phyloP scores from a whole-genome alignment of 371 early-diverging fungal genomes.

The Circinella minor region DNA sequence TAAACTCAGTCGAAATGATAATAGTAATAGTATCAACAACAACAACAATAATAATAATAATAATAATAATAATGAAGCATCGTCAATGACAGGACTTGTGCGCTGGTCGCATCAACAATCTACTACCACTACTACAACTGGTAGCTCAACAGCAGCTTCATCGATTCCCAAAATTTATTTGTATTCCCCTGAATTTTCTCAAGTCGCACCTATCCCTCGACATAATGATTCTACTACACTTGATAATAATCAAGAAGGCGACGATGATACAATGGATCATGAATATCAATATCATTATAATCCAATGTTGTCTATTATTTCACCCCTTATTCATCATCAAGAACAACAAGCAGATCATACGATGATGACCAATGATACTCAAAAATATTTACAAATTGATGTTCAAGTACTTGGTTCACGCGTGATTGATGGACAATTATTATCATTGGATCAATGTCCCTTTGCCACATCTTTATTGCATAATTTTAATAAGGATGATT shows the following conservation, averaged over 20 bases:
- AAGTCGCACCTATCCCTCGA: constrained; percentile 30
- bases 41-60: constrained; percentile 5
- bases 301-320: constrained; percentile 32
- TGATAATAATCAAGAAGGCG: neutral
- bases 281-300: neutral
- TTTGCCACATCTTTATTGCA: constrained; percentile 23
- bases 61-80: constrained; percentile 10
- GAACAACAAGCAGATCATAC: neutral
- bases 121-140: neutral
- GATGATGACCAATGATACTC: constrained; percentile 12
- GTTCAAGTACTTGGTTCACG: constrained; percentile 48
- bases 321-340: constrained; percentile 26
- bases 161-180: constrained; percentile 36
- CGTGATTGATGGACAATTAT: constrained; percentile 36
- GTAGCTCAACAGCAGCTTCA: neutral
- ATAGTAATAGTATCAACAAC: neutral
- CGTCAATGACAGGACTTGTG: constrained; percentile 15
- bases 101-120: constrained; percentile 19
- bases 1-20: constrained; percentile 14
- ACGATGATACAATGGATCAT: neutral
- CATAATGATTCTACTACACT: neutral
- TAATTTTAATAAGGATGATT: constrained; percentile 23
- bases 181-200: constrained; percentile 45
- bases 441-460: constrained; percentile 33
- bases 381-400: constrained; percentile 44